These are phyloP conservation scores for Vanderwaltozyma polyspora DNA, from an alignment of 805 yeast species.

Conservation along the genomic window DNA sequence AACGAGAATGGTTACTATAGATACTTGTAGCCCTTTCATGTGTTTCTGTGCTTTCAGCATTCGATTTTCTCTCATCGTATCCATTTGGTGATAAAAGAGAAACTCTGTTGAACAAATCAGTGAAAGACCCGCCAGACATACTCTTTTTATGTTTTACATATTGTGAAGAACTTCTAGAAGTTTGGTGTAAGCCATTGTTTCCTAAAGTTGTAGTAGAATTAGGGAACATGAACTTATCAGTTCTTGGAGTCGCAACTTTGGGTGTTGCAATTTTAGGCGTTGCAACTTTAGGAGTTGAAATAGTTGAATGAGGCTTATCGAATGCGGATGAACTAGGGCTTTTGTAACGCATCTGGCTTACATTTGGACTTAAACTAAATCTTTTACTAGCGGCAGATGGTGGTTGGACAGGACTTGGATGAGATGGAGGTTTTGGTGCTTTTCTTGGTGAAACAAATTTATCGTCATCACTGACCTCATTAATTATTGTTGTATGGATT, in stretches of 20 bases:
- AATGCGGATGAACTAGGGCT: neutral
- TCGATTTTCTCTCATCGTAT: neutral
- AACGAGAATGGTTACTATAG: constrained; percentile 3
- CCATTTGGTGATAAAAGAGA: constrained; percentile 17
- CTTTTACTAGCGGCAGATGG: constrained; percentile 6
- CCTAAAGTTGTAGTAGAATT: constrained; percentile 1
- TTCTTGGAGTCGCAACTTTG: neutral
- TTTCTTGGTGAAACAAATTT: constrained; percentile 55
- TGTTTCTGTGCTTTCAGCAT: neutral
- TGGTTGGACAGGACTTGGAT: constrained; percentile 34
- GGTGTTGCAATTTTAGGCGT: neutral
- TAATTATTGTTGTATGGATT: constrained; percentile 1
- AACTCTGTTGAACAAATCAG: constrained; percentile 26
- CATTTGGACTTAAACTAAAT: neutral
- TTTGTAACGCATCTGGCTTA: neutral
- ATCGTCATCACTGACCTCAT: constrained; percentile 6
- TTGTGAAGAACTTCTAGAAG: constrained; percentile 10
- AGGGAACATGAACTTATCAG: constrained; percentile 3
- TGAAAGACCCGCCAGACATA: constrained; percentile 26
- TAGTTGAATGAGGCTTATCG: neutral
- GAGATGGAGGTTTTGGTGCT: constrained; percentile 59
- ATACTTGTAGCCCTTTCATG: neutral
- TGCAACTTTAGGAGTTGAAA: neutral
- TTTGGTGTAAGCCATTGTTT: neutral
- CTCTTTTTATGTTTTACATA: constrained; percentile 20